Conservation (phyloP, 2,329 filamentous ascomycete genomes). For the Alternaria infectoria region DNA sequence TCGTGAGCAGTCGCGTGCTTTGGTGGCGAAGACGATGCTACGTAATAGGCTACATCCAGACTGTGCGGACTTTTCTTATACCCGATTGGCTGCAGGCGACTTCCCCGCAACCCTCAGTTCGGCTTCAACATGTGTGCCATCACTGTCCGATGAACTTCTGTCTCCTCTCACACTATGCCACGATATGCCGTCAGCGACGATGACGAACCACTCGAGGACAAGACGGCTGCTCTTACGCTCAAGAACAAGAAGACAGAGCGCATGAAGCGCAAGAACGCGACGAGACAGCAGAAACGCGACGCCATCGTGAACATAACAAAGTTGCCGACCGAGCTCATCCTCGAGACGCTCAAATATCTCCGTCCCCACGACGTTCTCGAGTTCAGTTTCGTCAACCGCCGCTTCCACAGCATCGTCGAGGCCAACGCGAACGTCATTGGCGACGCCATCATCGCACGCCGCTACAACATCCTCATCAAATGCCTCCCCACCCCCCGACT, state of each 20-base stretch:
- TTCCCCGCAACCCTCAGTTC: constrained; percentile 8
- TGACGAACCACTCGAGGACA: constrained; percentile 56
- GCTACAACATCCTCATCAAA: constrained; percentile 59
- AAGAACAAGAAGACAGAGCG: constrained; percentile 62
- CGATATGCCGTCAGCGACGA: constrained; percentile 32
- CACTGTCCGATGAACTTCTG: background rate
- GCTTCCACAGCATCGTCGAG: constrained; percentile 54
- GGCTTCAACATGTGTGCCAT: constrained; percentile 9
- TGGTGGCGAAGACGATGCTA: constrained; percentile 8
- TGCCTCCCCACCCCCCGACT: constrained; percentile 61
- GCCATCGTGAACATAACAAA: constrained; percentile 50
- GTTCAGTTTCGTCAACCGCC: constrained; percentile 52
- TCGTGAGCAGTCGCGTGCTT: background rate
- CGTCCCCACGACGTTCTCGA: constrained; percentile 59
- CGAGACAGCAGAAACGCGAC: constrained; percentile 37
- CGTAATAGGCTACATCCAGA: constrained; percentile 1
- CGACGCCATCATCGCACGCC: constrained; percentile 51
- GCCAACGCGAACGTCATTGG: constrained; percentile 55
- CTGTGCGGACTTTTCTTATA: constrained; percentile 2
- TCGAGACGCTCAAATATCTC: constrained; percentile 56
- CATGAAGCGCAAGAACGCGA: constrained; percentile 50
- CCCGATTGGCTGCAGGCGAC: constrained; percentile 9
- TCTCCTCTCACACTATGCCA: constrained; percentile 22
- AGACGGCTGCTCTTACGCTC: constrained; percentile 57
- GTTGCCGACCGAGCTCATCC: constrained; percentile 61